phyloP scores from a whole-genome alignment of 805 yeast species.

The Myxozyma sirexii region DNA sequence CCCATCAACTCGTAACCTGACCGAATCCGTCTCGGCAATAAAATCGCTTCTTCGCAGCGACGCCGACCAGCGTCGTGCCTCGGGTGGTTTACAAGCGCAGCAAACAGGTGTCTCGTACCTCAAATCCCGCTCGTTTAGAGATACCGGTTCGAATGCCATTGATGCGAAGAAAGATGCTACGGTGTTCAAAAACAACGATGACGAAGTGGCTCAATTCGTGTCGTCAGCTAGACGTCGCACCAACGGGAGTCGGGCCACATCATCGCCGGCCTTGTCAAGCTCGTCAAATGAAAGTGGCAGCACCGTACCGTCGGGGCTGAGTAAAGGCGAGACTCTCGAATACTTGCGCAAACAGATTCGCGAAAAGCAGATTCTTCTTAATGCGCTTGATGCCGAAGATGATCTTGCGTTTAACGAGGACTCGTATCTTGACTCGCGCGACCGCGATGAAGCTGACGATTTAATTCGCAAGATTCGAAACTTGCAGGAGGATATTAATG shows the following conservation, averaged over 20 bases:
- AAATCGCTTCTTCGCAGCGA: conserved; percentile 61
- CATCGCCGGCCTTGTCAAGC: conserved; percentile 7
- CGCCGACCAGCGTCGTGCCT: conserved; percentile 38
- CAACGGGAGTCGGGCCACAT: conserved; percentile 2
- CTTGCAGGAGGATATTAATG: conserved; percentile 46
- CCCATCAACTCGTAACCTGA: conserved; percentile 74
- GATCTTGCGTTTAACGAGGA: conserved; percentile 45
- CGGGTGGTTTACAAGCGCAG: conserved; percentile 31
- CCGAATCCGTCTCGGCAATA: conserved; percentile 68
- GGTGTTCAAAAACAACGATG: conserved; percentile 71
- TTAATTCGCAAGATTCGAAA: conserved; percentile 62
- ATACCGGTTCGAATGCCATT: conserved; percentile 38
- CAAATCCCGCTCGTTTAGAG: conserved; percentile 42
- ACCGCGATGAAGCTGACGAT: conserved; percentile 60
- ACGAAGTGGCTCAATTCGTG: conserved; percentile 65
- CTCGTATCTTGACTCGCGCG: conserved; percentile 44
- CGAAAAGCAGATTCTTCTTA: conserved; percentile 71
- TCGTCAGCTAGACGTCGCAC: conserved; percentile 51
- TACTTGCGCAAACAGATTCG: conserved; percentile 65
- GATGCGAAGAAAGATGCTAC: conserved; percentile 52
- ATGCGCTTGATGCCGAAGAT: conserved; percentile 69
- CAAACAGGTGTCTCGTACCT: conserved; percentile 40
- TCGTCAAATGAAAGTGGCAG: neutral
- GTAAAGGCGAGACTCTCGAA: conserved; percentile 46
- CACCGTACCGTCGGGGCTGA: neutral